Percentiles rank a stretch among this genome's conserved stretches.
Evolutionary conservation across 108 stramenopile genomes (phyloP).

Genomic region (Nitzschia sp.): DNA sequence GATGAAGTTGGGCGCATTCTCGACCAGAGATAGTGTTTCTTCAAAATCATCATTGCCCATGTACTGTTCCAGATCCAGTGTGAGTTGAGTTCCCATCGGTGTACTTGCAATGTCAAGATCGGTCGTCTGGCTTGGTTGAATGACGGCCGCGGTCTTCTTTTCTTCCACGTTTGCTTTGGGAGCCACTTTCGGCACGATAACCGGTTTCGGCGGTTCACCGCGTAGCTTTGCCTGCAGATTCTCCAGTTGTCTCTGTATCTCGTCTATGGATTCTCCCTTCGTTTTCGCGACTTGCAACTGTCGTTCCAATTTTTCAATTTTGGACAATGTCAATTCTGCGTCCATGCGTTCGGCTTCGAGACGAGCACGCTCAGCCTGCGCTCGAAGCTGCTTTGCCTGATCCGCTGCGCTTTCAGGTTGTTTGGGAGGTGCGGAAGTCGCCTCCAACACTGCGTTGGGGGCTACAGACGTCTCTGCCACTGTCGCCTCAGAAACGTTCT

Average conservation of each 20-base stretch:
- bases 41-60: constrained; percentile 39
- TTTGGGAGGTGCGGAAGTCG: background rate
- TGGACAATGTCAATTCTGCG: constrained; percentile 63
- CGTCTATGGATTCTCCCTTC: constrained; percentile 21
- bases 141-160: background rate
- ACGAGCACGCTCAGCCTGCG: constrained; percentile 61
- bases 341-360: constrained; percentile 72
- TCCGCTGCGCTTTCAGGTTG: constrained; percentile 12
- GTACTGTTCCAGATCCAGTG: background rate
- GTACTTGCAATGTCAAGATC: background rate
- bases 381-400: constrained; percentile 42
- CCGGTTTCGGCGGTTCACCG: constrained; percentile 17
- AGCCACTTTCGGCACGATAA: background rate
- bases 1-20: constrained; percentile 51
- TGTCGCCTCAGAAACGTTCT: background rate
- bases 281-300: constrained; percentile 32
- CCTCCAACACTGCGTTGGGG: background rate
- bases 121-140: background rate
- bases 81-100: background rate
- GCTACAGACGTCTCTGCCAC: background rate
- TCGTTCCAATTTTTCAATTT: constrained; percentile 60
- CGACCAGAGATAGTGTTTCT: constrained; percentile 25
- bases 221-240: constrained; percentile 41
- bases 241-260: constrained; percentile 50
- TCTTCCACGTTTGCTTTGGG: background rate